phyloP scores from a whole-genome alignment of 2,329 filamentous ascomycete species.

The Aspergillus spinulosporus region DNA sequence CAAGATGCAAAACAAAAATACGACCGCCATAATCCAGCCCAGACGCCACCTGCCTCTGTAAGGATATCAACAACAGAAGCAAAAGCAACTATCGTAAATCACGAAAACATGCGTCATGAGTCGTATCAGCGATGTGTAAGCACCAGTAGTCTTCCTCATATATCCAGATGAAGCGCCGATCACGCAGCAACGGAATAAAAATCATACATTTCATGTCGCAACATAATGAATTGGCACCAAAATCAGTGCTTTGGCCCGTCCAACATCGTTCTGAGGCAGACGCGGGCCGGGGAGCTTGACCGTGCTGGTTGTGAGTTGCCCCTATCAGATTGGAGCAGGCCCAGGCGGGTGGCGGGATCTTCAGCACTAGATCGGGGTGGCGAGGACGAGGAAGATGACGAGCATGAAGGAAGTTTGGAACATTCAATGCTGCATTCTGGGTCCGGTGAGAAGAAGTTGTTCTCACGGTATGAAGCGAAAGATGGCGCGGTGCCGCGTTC shows the following conservation, averaged over 20 bases:
- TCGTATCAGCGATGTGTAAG: slow-evolving; percentile 7
- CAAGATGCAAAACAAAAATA: slow-evolving; percentile 4
- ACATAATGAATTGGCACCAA: background rate
- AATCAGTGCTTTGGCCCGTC: slow-evolving; percentile 10
- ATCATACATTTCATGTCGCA: background rate
- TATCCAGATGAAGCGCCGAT: slow-evolving; percentile 2
- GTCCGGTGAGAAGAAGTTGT: slow-evolving; percentile 12
- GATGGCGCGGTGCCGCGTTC: slow-evolving; percentile 13
- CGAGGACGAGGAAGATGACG: background rate
- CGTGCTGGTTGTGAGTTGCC: slow-evolving; percentile 10
- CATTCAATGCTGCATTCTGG: slow-evolving; percentile 8
- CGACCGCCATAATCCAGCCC: slow-evolving; percentile 1
- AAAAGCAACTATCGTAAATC: slow-evolving; percentile 9
- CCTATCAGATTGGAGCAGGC: slow-evolving; percentile 2
- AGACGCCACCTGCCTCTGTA: slow-evolving; percentile 3
- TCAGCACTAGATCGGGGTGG: background rate
- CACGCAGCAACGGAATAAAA: background rate
- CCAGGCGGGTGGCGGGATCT: background rate
- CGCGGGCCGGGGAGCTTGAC: background rate
- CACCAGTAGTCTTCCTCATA: slow-evolving; percentile 1
- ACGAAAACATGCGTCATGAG: slow-evolving; percentile 7
- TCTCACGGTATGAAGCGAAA: slow-evolving; percentile 13
- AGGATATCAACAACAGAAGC: slow-evolving; percentile 8
- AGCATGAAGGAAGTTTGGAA: slow-evolving; percentile 3
- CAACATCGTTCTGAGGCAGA: slow-evolving; percentile 21